phyloP scores from a whole-genome alignment of 164 flowering plant genomes.

The Santalum album region DNA sequence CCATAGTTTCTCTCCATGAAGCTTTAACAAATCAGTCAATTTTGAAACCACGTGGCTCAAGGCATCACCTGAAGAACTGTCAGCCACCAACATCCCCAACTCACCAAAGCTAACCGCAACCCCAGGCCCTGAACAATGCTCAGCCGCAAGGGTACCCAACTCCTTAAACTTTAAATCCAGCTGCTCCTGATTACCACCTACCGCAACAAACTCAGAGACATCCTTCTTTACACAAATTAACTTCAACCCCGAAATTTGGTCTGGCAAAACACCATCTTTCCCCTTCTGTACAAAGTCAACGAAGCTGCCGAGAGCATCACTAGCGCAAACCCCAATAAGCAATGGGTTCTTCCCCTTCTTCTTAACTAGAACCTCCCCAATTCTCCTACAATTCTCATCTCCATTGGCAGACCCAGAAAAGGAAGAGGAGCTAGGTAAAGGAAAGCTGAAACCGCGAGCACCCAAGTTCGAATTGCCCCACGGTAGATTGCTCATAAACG shows the following conservation, averaged over 20 bases:
- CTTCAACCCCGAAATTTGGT: conserved; percentile 19
- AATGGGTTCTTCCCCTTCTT: conserved; percentile 32
- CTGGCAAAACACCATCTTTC: conserved; percentile 14
- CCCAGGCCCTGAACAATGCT: conserved; percentile 21
- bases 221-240: conserved; percentile 28
- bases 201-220: conserved; percentile 22
- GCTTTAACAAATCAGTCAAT: conserved; percentile 25
- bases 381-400: conserved; percentile 33
- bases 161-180: conserved; percentile 28
- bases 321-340: conserved; percentile 34
- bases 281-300: conserved; percentile 17
- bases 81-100: conserved; percentile 22
- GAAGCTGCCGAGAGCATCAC: conserved; percentile 26
- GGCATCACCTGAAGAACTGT: conserved; percentile 11
- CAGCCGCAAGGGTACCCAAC: conserved; percentile 8
- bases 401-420: conserved; percentile 5
- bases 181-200: conserved; percentile 19
- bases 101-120: conserved; percentile 33
- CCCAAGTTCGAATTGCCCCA: conserved; percentile 15
- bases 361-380: conserved; percentile 25
- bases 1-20: conserved; percentile 27
- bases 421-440: conserved; percentile 11
- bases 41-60: conserved; percentile 23
- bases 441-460: conserved; percentile 13
- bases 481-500: conserved; percentile 29